phyloP scores from a whole-genome alignment of 179 eudicot species.

The Actinidia chinensis region DNA sequence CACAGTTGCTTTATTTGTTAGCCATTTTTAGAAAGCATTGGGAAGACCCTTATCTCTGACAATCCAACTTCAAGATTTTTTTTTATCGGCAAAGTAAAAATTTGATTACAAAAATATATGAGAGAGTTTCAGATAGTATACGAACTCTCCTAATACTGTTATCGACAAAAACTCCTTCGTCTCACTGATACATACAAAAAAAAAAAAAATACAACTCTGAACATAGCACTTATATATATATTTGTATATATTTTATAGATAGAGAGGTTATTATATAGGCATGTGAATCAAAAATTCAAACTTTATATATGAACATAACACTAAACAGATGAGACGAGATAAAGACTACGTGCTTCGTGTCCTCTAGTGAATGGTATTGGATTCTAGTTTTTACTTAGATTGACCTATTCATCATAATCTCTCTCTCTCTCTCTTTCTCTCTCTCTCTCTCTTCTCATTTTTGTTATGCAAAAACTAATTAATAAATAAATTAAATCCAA shows the following conservation, averaged over 20 bases:
- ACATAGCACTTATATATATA: too few relatives aligned
- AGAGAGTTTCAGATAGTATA: too few relatives aligned
- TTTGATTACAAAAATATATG: too few relatives aligned
- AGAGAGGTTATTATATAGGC: not conserved
- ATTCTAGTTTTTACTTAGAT: slow-evolving; percentile 5
- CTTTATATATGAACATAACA: not conserved
- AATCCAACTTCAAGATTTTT: too few relatives aligned
- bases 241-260: not conserved
- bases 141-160: too few relatives aligned
- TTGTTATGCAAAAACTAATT: not conserved
- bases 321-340: not conserved
- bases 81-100: too few relatives aligned
- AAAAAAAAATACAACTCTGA: too few relatives aligned
- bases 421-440: not conserved
- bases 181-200: too few relatives aligned
- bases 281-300: not conserved
- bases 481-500: not conserved
- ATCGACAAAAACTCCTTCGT: too few relatives aligned
- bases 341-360: slow-evolving; percentile 14
- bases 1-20: too few relatives aligned
- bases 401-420: not conserved
- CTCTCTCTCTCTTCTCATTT: not conserved
- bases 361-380: slow-evolving; percentile 14
- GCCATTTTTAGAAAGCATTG: too few relatives aligned
- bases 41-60: too few relatives aligned